Evolutionary conservation across 2,329 filamentous ascomycete genomes (phyloP), one percentile per base, ranked within the genome.

Genomic region (Penicillium sp.): DNA sequence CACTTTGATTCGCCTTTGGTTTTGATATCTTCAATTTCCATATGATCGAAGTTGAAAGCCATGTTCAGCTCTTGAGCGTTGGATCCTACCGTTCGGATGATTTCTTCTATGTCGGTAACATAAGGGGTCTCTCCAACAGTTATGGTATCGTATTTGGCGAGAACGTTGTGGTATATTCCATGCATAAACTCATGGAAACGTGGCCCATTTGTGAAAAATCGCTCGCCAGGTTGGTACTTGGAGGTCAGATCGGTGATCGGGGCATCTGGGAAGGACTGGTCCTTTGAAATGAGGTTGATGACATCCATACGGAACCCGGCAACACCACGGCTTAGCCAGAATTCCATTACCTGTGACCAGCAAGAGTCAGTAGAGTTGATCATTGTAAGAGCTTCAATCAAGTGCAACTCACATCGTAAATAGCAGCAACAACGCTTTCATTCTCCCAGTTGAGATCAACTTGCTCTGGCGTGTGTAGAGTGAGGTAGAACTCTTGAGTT

Each of bases 371-470:
- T 14, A 10, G 11, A 11, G 11, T 34, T 11, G 13, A 4, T 34
- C 31, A 14, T 34, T 34, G 31, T 4, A 14, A 10, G 4, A 13
- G 31, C 13, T 34, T 34, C 10, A 11, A 34, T 5, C 31, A 4
- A 34, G 7, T 11, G 31, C 13, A 11, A 13, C 31, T 34, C 13
- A 34, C 31, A 34, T 34, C 31, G 70, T 89, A 88, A 11, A 90
- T 83, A 7, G 88, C 88, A 32, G 80, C 72, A 6, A 88, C 81
- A 0, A 86, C 81, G 18, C 81, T 82, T 0, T 77, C 76, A 52
- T 86, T 88, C 65, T 91, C 87, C 88, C 88, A 92, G 70, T 92
- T 92, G n/a, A 92, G 77, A 62, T 92, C 89, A 0, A 89, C 88
- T 69, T 92, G 88, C 57, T 88, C 83, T 8, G 81, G 80, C 5